A percentile compares a stretch with the other conserved stretches of the same genome.
Evolutionary conservation across 1,284 basidiomycete genomes (phyloP).

Genomic region (Cutaneotrichosporon dermatis): DNA sequence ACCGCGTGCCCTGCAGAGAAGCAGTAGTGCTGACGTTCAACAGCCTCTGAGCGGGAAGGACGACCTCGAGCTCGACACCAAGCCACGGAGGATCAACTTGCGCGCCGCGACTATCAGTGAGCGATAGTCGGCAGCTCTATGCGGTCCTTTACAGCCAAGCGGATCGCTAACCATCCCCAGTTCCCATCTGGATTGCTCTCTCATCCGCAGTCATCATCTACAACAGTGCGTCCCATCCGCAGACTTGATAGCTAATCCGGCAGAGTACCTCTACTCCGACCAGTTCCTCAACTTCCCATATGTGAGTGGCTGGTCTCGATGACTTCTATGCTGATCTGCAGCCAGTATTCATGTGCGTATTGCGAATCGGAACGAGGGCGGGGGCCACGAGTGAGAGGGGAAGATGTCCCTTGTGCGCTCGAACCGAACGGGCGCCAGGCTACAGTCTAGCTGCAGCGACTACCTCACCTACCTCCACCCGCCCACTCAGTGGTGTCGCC

Average conservation of each 20-base stretch:
- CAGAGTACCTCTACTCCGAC: conserved; percentile 72
- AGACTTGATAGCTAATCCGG: background rate
- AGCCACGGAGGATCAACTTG: conserved; percentile 3
- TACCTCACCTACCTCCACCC: too few relatives aligned
- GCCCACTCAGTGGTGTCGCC: too few relatives aligned
- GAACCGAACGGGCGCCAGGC: too few relatives aligned
- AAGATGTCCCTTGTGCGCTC: too few relatives aligned
- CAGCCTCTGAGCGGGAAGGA: conserved; percentile 1
- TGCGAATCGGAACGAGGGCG: too few relatives aligned
- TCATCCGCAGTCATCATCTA: conserved; percentile 89
- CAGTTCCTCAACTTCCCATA: conserved; percentile 63
- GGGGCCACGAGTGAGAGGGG: too few relatives aligned
- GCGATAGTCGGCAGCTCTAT: background rate
- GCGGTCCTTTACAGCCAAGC: background rate
- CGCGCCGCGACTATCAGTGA: conserved; percentile 19
- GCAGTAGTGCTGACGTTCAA: too few relatives aligned
- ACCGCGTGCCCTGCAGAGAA: too few relatives aligned
- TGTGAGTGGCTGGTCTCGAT: conserved; percentile 23
- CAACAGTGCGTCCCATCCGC: conserved; percentile 57
- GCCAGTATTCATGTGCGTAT: conserved; percentile 46
- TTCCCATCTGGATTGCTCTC: conserved; percentile 65
- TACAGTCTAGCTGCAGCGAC: too few relatives aligned
- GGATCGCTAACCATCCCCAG: conserved; percentile 16
- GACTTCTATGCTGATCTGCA: conserved; percentile 20
- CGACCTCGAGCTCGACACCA: background rate